A percentile compares a stretch with the other conserved stretches of the same genome.
phyloP scores from a whole-genome alignment of 768 basidiomycete genomes.

The Tricholoma saponaceum region DNA sequence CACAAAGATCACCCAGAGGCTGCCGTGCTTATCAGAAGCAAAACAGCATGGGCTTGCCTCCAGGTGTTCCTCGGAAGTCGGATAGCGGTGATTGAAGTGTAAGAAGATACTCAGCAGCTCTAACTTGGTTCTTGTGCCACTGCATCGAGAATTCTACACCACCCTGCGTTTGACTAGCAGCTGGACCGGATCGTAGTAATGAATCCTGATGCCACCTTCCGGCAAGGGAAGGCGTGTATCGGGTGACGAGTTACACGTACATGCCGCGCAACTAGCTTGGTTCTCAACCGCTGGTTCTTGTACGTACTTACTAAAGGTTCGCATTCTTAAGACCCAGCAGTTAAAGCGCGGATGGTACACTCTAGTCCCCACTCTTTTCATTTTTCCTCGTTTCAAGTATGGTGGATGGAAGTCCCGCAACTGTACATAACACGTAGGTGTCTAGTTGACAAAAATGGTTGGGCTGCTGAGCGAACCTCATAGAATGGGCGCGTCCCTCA shows the following conservation, averaged over 20 bases:
- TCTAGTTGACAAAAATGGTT: not conserved
- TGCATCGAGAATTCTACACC: not conserved
- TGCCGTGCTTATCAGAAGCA: not conserved
- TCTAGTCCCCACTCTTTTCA: conserved; percentile 12
- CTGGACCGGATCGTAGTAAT: not conserved
- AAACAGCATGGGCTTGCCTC: not conserved
- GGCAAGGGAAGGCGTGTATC: not conserved
- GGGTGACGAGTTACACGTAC: not conserved
- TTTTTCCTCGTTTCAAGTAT: conserved; percentile 8
- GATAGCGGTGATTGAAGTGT: not conserved
- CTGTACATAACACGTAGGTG: conserved; percentile 35
- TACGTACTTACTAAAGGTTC: conserved; percentile 13
- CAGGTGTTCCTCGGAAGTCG: not conserved
- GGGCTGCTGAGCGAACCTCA: not conserved
- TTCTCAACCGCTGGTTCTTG: conserved; percentile 15
- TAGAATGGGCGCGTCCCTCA: conserved; percentile 49
- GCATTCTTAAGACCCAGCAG: conserved; percentile 23
- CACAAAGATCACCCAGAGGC: not conserved
- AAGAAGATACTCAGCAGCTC: not conserved
- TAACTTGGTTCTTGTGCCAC: not conserved
- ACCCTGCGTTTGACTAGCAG: not conserved
- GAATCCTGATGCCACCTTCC: not conserved
- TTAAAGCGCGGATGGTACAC: conserved; percentile 12
- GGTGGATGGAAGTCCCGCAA: conserved; percentile 13
- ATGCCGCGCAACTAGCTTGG: not conserved